A percentile compares a stretch with the other conserved stretches of the same genome.
phyloP scores from a whole-genome alignment of 345 rosid genomes.

The Syzygium jambos region DNA sequence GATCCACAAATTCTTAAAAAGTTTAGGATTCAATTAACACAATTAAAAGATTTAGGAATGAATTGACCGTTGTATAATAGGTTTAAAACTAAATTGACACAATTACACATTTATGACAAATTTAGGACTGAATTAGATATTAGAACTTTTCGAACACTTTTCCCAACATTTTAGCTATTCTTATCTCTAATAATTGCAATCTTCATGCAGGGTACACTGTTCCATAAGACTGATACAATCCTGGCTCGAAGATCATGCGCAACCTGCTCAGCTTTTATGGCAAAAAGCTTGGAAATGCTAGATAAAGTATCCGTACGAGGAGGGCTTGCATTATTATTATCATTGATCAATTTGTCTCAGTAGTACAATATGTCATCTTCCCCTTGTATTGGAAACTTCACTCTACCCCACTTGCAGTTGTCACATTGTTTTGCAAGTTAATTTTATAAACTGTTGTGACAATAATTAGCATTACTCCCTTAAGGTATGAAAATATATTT shows the following conservation, averaged over 20 bases:
- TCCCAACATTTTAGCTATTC: background rate
- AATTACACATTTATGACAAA: background rate
- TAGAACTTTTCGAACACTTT: no score
- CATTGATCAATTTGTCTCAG: background rate
- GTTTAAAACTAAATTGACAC: fast-evolving
- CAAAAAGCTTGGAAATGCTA: background rate
- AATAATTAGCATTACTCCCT: background rate
- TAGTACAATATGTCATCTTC: background rate
- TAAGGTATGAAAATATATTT: background rate
- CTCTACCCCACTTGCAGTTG: background rate
- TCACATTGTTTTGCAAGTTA: background rate
- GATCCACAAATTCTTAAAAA: background rate
- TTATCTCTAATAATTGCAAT: background rate
- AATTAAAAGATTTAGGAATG: no score
- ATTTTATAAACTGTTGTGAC: background rate
- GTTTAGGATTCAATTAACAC: background rate
- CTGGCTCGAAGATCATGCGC: background rate
- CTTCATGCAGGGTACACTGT: conserved; percentile 24
- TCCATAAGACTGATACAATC: conserved; percentile 7
- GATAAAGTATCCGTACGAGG: background rate
- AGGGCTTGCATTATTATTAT: background rate
- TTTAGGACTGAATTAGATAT: no score
- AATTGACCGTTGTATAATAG: no score
- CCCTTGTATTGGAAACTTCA: background rate
- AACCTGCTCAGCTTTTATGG: background rate